A percentile compares a stretch with the other conserved stretches of the same genome.
Evolutionary conservation across 345 rosid species (phyloP).

Genomic region (Iberis pinnata): DNA sequence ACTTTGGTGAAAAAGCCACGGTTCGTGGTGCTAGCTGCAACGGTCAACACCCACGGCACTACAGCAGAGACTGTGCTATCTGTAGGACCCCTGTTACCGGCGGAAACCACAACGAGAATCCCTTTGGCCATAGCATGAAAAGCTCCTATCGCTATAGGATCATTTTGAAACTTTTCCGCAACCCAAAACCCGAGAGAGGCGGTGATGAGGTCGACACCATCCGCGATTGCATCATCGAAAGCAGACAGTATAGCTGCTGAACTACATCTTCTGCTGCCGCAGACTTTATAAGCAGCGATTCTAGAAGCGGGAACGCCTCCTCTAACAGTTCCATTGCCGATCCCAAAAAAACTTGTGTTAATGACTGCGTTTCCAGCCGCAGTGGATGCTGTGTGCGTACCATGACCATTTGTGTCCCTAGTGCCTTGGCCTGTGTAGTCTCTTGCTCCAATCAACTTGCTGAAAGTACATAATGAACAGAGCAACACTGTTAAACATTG

Average conservation of each 20-base stretch:
- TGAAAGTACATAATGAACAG: no score
- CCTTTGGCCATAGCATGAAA: conserved; percentile 46
- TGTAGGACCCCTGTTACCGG: conserved; percentile 27
- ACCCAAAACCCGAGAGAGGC: conserved; percentile 14
- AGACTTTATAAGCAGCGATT: conserved; percentile 42
- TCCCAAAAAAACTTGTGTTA: conserved; percentile 31
- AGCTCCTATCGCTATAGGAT: not conserved
- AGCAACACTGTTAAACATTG: no score
- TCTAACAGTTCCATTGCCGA: conserved; percentile 42
- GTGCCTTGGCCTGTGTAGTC: conserved; percentile 25
- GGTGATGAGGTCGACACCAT: conserved; percentile 45
- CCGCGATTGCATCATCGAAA: conserved; percentile 63
- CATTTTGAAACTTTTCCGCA: not conserved
- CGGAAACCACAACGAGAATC: conserved; percentile 37
- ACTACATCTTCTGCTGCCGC: not conserved
- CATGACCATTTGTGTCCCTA: conserved; percentile 37
- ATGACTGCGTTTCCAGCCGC: conserved; percentile 41
- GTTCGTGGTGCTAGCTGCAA: conserved; percentile 46
- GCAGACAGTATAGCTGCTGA: conserved; percentile 26
- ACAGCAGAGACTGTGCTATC: not conserved
- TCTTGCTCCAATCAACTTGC: conserved; percentile 51
- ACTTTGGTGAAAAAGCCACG: conserved; percentile 30
- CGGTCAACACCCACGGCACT: conserved; percentile 46
- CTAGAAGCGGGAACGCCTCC: conserved; percentile 50
- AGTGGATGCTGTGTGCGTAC: conserved; percentile 50